Conservation (phyloP, 2,329 filamentous ascomycete species). For the Drechslera avenae region DNA sequence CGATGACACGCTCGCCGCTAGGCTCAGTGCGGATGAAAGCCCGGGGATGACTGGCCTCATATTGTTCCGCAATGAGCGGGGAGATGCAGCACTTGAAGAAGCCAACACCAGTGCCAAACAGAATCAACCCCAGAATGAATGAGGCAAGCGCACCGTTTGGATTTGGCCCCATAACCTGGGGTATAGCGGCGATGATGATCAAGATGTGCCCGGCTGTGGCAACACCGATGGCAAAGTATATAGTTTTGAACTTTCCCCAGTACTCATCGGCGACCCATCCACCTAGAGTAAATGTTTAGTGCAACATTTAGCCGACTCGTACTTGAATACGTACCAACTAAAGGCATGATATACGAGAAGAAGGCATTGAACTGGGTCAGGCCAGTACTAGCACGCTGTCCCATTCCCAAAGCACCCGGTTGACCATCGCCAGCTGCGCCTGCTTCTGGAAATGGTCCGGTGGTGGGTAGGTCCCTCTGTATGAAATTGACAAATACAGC, state of each 20-base stretch:
- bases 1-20: conserved; percentile 68
- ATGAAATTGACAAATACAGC: conserved; percentile 39
- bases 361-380: conserved; percentile 30
- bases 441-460: conserved; percentile 55
- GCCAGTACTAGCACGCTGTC: conserved; percentile 33
- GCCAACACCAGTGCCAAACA: conserved; percentile 52
- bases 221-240: conserved; percentile 59
- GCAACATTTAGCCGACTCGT: not conserved
- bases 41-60: conserved; percentile 60
- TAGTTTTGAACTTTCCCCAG: conserved; percentile 64
- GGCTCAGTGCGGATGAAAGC: conserved; percentile 57
- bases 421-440: conserved; percentile 47
- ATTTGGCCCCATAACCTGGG: conserved; percentile 48
- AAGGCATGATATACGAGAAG: conserved; percentile 34
- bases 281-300: conserved; percentile 56
- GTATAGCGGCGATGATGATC: conserved; percentile 58
- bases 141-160: conserved; percentile 51
- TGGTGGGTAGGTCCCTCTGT: conserved; percentile 54
- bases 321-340: conserved; percentile 23
- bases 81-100: conserved; percentile 53
- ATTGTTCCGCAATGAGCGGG: conserved; percentile 71
- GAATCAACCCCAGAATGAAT: conserved; percentile 55
- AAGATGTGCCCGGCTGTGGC: conserved; percentile 63
- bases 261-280: conserved; percentile 64
- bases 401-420: conserved; percentile 36